phyloP scores from a whole-genome alignment of 148 eudicot species.

The Amaranthus palmeri region DNA sequence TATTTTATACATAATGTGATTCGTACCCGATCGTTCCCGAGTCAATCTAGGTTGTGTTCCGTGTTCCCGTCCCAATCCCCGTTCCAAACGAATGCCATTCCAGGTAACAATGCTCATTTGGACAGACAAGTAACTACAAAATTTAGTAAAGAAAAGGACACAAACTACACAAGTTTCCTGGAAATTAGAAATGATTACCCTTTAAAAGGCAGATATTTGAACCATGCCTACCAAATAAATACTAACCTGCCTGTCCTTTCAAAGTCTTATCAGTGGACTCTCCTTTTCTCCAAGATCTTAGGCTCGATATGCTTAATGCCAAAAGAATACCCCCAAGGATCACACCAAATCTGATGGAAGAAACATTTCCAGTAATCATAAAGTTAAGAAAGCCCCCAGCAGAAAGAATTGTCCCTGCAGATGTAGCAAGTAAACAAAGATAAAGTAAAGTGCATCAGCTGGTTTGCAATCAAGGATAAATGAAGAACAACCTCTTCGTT shows the following conservation, averaged over 20 bases:
- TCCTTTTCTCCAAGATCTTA: constrained; percentile 76
- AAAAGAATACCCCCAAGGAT: constrained; percentile 88
- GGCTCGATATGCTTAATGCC: constrained; percentile 75
- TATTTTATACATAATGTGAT: too few relatives aligned
- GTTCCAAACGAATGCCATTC: too few relatives aligned
- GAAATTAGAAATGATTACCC: not conserved
- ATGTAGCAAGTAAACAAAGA: constrained; percentile 4
- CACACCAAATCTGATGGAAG: constrained; percentile 85
- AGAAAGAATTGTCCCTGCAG: constrained; percentile 68
- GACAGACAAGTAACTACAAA: not conserved
- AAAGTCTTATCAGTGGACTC: constrained; percentile 45
- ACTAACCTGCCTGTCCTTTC: constrained; percentile 88
- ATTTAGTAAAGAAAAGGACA: not conserved
- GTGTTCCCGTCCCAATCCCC: too few relatives aligned
- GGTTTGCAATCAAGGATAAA: too few relatives aligned
- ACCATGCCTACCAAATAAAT: not conserved
- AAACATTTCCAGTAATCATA: constrained; percentile 75
- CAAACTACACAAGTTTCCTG: not conserved
- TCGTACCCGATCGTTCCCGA: too few relatives aligned
- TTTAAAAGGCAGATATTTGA: not conserved
- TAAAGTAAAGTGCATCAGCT: not conserved
- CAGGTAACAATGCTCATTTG: too few relatives aligned
- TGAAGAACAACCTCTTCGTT: too few relatives aligned
- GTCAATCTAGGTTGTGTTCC: too few relatives aligned
- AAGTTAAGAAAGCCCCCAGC: constrained; percentile 82